These are phyloP conservation scores for Fonsecaea erecta DNA, from an alignment of 2,329 filamentous ascomycete genomes.

Conservation along the genomic window DNA sequence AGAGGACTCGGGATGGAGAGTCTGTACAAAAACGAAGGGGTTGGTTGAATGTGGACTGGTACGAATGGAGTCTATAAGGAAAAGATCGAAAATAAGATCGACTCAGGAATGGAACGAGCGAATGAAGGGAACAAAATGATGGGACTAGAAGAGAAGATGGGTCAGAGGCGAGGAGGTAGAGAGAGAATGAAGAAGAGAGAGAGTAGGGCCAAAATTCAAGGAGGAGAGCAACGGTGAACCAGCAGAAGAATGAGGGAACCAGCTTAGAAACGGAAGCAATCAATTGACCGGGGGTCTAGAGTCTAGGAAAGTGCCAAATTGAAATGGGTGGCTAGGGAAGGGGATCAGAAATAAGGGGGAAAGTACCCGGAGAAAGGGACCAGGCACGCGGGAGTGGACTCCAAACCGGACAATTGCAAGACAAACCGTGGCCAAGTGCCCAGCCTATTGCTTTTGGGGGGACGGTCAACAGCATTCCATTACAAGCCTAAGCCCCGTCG, in stretches of 20 bases:
- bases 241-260: slow-evolving; percentile 29
- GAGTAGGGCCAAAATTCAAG: slow-evolving; percentile 22
- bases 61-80: slow-evolving; percentile 37
- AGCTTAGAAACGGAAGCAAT: slow-evolving; percentile 14
- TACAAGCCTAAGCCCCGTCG: not conserved
- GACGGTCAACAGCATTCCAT: slow-evolving; percentile 7
- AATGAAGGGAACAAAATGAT: slow-evolving; percentile 36
- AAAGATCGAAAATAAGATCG: slow-evolving; percentile 33
- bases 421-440: slow-evolving; percentile 4
- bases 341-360: slow-evolving; percentile 35
- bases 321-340: slow-evolving; percentile 33
- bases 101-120: slow-evolving; percentile 30
- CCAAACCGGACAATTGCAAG: slow-evolving; percentile 7
- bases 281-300: slow-evolving; percentile 11
- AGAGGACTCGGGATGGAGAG: slow-evolving; percentile 1
- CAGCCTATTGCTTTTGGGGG: not conserved
- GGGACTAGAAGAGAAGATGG: slow-evolving; percentile 36
- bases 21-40: slow-evolving; percentile 27
- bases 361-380: slow-evolving; percentile 26
- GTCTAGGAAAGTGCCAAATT: slow-evolving; percentile 19
- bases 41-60: slow-evolving; percentile 41
- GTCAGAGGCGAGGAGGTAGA: slow-evolving; percentile 35
- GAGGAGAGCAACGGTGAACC: slow-evolving; percentile 22
- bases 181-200: slow-evolving; percentile 23
- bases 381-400: slow-evolving; percentile 15